phyloP scores from a whole-genome alignment of 768 basidiomycete genomes.

The Pisolithus albus region DNA sequence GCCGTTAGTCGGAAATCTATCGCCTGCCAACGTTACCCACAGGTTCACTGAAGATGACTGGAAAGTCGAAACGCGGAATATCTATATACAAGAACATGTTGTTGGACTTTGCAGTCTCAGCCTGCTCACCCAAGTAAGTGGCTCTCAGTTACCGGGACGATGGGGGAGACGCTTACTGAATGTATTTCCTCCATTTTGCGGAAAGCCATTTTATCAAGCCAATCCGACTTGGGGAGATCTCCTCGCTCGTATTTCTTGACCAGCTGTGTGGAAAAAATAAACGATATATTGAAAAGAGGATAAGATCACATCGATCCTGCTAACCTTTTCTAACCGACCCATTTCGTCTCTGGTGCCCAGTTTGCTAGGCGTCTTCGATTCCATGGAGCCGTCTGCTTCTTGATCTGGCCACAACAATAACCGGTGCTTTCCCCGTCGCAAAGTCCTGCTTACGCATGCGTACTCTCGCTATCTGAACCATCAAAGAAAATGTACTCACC shows the following conservation, averaged over 20 bases:
- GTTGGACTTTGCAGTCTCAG: constrained; percentile 85
- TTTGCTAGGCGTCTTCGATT: constrained; percentile 86
- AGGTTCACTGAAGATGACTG: constrained; percentile 90
- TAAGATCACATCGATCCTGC: constrained; percentile 3
- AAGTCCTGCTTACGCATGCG: constrained; percentile 47
- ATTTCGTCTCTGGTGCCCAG: constrained; percentile 78
- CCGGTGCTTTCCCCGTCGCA: constrained; percentile 88
- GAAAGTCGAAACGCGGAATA: constrained; percentile 93
- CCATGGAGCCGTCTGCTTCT: constrained; percentile 80
- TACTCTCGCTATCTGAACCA: background rate
- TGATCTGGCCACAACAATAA: constrained; percentile 74
- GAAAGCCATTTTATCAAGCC: constrained; percentile 92
- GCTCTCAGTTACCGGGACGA: background rate
- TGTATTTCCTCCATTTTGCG: constrained; percentile 94
- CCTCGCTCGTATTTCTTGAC: constrained; percentile 97
- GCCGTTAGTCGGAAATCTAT: background rate
- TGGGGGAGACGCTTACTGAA: constrained; percentile 45
- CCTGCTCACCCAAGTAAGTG: constrained; percentile 37
- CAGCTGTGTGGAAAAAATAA: constrained; percentile 35
- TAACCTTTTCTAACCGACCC: constrained; percentile 88
- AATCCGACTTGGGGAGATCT: constrained; percentile 89
- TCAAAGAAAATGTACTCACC: constrained; percentile 38
- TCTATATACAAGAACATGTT: constrained; percentile 96
- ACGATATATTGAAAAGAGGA: constrained; percentile 17
- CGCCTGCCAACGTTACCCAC: constrained; percentile 34